Evolutionary conservation across 352 stramenopile species (phyloP).

Genomic region (Phytophthora hibernalis): DNA sequence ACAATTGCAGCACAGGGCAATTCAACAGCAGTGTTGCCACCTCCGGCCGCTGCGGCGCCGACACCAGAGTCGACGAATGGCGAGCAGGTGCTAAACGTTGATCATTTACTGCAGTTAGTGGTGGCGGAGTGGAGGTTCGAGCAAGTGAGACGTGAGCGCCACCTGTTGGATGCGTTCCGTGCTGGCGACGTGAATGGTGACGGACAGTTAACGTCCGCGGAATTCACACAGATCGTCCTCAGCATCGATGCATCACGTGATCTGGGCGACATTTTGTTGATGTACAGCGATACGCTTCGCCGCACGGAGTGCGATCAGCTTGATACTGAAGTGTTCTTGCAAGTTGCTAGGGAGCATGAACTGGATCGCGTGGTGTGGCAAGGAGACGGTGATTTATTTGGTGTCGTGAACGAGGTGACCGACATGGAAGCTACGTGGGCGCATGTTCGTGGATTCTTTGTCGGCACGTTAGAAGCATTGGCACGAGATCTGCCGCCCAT

Average conservation of each 20-base stretch:
- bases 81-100: slow-evolving; percentile 64
- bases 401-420: slow-evolving; percentile 69
- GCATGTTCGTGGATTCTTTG: slow-evolving; percentile 62
- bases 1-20: slow-evolving; percentile 52
- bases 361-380: slow-evolving; percentile 76
- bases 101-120: slow-evolving; percentile 73
- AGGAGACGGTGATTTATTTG: slow-evolving; percentile 69
- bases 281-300: slow-evolving; percentile 84
- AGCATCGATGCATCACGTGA: slow-evolving; percentile 76
- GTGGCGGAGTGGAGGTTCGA: slow-evolving; percentile 74
- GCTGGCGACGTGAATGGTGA: slow-evolving; percentile 85
- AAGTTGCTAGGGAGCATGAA: slow-evolving; percentile 81
- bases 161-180: slow-evolving; percentile 78
- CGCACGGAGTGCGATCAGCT: slow-evolving; percentile 66
- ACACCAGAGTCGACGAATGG: not conserved
- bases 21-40: slow-evolving; percentile 30
- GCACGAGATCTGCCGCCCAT: slow-evolving; percentile 48
- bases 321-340: slow-evolving; percentile 67
- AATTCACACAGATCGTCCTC: slow-evolving; percentile 84
- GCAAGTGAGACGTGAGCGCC: slow-evolving; percentile 66
- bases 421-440: slow-evolving; percentile 75
- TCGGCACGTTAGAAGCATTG: slow-evolving; percentile 74
- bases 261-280: slow-evolving; percentile 72
- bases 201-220: slow-evolving; percentile 72
- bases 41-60: not conserved